A percentile compares a stretch with the other conserved stretches of the same genome.
phyloP scores from a whole-genome alignment of 768 basidiomycete genomes.

The Coprinopsis cinerea region DNA sequence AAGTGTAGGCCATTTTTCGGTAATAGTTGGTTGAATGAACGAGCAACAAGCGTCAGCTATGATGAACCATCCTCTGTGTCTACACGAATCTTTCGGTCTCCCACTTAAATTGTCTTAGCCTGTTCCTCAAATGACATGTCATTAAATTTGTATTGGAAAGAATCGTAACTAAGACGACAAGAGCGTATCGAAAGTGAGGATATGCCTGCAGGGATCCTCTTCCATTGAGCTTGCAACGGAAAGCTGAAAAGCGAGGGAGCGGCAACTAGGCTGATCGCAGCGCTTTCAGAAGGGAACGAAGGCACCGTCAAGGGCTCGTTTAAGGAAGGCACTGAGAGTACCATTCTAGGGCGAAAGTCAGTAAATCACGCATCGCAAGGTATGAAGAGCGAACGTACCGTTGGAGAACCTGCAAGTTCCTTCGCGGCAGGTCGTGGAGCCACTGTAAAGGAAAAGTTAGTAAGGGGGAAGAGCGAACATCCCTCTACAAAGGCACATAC shows the following conservation, averaged over 20 bases:
- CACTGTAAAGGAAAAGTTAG: slow-evolving; percentile 9
- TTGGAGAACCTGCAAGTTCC: slow-evolving; percentile 16
- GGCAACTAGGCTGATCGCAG: neutral
- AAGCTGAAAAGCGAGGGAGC: neutral
- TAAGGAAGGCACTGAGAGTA: slow-evolving; percentile 17
- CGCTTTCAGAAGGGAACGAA: neutral
- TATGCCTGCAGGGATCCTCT: slow-evolving; percentile 5
- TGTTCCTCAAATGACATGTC: too few species aligned
- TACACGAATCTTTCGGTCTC: too few species aligned
- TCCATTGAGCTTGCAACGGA: neutral
- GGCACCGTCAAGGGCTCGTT: neutral
- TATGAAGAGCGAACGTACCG: slow-evolving; percentile 6
- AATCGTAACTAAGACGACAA: too few species aligned
- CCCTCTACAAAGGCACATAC: slow-evolving; percentile 5
- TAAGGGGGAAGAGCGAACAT: neutral
- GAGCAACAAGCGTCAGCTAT: too few species aligned
- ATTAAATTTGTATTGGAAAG: too few species aligned
- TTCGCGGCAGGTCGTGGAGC: slow-evolving; percentile 15
- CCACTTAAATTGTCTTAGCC: too few species aligned
- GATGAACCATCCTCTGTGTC: too few species aligned
- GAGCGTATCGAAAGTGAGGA: neutral
- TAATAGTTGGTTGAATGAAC: too few species aligned
- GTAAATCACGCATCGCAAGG: neutral
- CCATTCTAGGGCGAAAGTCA: slow-evolving; percentile 10
- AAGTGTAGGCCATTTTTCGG: too few species aligned